Conservation (phyloP, 2,329 filamentous ascomycete species). For the Amesomyces nigricolor region DNA sequence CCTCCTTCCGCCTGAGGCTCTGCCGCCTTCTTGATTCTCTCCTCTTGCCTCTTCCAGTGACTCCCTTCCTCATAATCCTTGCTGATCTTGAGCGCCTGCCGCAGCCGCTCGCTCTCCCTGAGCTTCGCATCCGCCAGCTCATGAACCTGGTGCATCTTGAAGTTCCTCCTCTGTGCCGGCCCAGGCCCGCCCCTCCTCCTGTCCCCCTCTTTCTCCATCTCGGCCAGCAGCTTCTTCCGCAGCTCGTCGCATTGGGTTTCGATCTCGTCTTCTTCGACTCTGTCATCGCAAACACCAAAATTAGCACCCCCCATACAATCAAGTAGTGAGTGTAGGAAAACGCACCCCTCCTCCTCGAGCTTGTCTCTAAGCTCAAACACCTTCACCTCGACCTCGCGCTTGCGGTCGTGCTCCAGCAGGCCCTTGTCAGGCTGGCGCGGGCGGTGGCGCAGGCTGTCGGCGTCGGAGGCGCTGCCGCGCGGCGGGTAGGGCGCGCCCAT, state of each 20-base stretch:
- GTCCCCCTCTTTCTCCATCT: constrained; percentile 38
- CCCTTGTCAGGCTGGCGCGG: constrained; percentile 83
- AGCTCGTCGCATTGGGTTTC: constrained; percentile 67
- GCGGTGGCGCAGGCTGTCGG: constrained; percentile 64
- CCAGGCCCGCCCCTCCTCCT: constrained; percentile 23
- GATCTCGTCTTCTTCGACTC: constrained; percentile 84
- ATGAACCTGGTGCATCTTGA: constrained; percentile 93
- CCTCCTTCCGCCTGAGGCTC: constrained; percentile 34
- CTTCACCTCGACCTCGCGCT: constrained; percentile 85
- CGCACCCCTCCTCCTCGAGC: constrained; percentile 83
- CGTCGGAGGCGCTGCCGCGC: constrained; percentile 43
- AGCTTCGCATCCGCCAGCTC: constrained; percentile 95
- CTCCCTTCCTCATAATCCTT: constrained; percentile 80
- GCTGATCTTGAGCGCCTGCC: constrained; percentile 80
- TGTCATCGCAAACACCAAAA: constrained; percentile 29
- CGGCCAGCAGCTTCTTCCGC: constrained; percentile 55
- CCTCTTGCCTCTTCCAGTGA: constrained; percentile 81
- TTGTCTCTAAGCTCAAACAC: constrained; percentile 85
- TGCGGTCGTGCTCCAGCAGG: constrained; percentile 90
- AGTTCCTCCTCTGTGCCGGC: constrained; percentile 40
- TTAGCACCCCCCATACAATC: not conserved
- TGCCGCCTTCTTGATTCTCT: constrained; percentile 48
- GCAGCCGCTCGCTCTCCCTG: constrained; percentile 82
- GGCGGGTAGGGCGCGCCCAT: constrained; percentile 70
- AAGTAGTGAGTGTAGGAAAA: constrained; percentile 8